Conservation (phyloP, 1,284 basidiomycete species). For the Lignosus rhinocerotis region DNA sequence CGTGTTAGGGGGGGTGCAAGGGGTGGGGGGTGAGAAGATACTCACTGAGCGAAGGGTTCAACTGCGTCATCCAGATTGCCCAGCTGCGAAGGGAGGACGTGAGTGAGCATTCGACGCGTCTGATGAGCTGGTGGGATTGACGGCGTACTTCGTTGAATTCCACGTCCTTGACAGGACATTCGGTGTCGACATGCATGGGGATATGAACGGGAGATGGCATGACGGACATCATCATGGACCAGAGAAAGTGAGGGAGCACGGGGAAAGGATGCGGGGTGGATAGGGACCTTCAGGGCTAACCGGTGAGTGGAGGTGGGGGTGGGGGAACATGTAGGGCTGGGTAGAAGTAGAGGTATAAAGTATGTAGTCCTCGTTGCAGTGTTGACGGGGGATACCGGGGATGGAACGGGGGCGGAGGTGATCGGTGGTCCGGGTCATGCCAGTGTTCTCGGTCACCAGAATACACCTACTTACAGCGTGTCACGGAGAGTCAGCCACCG, state of each 20-base stretch:
- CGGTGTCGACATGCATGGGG: constrained; percentile 33
- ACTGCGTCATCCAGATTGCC: constrained; percentile 53
- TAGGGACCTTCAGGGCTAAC: constrained; percentile 4
- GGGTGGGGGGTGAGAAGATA: constrained; percentile 5
- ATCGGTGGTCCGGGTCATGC: constrained; percentile 23
- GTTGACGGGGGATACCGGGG: constrained; percentile 28
- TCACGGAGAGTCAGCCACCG: constrained; percentile 15
- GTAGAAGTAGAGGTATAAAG: constrained; percentile 16
- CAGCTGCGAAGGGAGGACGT: constrained; percentile 36
- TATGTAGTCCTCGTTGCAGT: constrained; percentile 27
- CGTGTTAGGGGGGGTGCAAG: no score
- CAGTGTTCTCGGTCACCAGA: constrained; percentile 24
- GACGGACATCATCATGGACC: constrained; percentile 40
- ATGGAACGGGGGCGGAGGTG: constrained; percentile 22
- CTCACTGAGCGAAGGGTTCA: constrained; percentile 58
- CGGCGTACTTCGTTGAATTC: constrained; percentile 45
- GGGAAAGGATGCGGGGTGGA: constrained; percentile 18
- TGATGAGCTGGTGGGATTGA: constrained; percentile 2
- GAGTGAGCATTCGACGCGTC: constrained; percentile 14
- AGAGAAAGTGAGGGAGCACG: constrained; percentile 10
- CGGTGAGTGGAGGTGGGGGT: constrained; percentile 21
- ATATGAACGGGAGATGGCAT: constrained; percentile 36
- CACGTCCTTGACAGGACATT: constrained; percentile 29
- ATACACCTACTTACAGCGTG: constrained; percentile 13
- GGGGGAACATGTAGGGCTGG: constrained; percentile 11